Evolutionary conservation across 1,284 basidiomycete genomes (phyloP).

Genomic region (Calocybe gambosa): DNA sequence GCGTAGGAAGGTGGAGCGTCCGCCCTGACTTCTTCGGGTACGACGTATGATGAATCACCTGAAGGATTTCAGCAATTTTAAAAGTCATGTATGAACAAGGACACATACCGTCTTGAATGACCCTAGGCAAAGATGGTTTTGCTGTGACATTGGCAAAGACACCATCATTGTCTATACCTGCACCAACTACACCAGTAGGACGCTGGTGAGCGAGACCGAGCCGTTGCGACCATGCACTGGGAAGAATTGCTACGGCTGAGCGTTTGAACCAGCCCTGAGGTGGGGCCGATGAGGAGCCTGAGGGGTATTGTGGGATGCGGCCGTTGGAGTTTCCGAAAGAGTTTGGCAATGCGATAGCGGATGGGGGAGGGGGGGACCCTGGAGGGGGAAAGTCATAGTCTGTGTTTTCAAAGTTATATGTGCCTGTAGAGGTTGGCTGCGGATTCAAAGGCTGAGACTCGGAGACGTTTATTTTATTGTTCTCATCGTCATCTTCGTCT

Average conservation of each 20-base stretch:
- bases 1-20: slow-evolving; percentile 89
- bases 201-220: slow-evolving; percentile 44
- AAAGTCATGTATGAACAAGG: slow-evolving; percentile 1
- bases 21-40: slow-evolving; percentile 75
- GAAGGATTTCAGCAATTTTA: neutral
- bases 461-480: slow-evolving; percentile 22
- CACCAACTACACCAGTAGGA: slow-evolving; percentile 52
- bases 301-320: slow-evolving; percentile 49
- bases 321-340: slow-evolving; percentile 82
- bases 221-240: slow-evolving; percentile 38
- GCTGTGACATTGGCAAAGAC: slow-evolving; percentile 96
- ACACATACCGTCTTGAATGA: slow-evolving; percentile 57
- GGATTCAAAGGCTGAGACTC: slow-evolving; percentile 52
- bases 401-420: slow-evolving; percentile 83
- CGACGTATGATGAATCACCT: slow-evolving; percentile 70
- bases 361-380: slow-evolving; percentile 75
- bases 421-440: slow-evolving; percentile 31
- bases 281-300: slow-evolving; percentile 30
- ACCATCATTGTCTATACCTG: slow-evolving; percentile 82
- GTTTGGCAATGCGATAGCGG: slow-evolving; percentile 57
- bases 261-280: slow-evolving; percentile 51
- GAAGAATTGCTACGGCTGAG: slow-evolving; percentile 53
- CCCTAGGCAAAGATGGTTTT: slow-evolving; percentile 66
- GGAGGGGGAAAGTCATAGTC: slow-evolving; percentile 78
- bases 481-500: slow-evolving; percentile 53